These are phyloP conservation scores for Candida incommunis DNA, from an alignment of 805 yeast species.

Conservation along the genomic window DNA sequence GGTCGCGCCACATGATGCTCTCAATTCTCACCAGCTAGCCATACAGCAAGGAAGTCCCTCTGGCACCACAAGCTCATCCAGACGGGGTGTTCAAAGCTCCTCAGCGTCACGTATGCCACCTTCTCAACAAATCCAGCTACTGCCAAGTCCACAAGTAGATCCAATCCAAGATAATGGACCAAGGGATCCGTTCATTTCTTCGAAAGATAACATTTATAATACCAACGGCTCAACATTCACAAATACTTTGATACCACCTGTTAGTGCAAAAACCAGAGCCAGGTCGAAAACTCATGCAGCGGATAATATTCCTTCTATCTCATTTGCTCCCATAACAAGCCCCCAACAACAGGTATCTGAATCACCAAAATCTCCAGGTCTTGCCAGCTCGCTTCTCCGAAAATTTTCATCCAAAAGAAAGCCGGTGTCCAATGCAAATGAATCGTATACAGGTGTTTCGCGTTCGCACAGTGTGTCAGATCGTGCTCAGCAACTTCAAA, in stretches of 20 bases:
- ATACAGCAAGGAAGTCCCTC: constrained; percentile 1
- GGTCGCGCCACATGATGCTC: constrained; percentile 1
- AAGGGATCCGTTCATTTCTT: background rate
- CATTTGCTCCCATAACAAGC: background rate
- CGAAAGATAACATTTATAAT: background rate
- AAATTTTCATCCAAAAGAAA: background rate
- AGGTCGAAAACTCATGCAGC: background rate
- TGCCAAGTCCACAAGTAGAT: constrained; percentile 1
- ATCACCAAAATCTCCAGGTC: background rate
- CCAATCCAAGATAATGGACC: constrained; percentile 3
- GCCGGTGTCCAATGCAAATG: background rate
- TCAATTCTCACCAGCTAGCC: constrained; percentile 1
- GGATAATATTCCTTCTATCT: background rate
- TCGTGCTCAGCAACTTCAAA: background rate
- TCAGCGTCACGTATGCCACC: background rate
- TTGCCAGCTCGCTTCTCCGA: background rate
- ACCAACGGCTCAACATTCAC: no score
- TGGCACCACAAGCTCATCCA: background rate
- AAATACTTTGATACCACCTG: background rate
- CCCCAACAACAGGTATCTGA: background rate
- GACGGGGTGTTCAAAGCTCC: background rate
- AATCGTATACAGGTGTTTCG: background rate
- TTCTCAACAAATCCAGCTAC: constrained; percentile 1
- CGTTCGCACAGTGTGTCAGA: constrained; percentile 1
- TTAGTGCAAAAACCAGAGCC: background rate